A percentile compares a stretch with the other conserved stretches of the same genome.
Conservation (phyloP, 2,329 filamentous ascomycete species). For the Didymella keratinophila region DNA sequence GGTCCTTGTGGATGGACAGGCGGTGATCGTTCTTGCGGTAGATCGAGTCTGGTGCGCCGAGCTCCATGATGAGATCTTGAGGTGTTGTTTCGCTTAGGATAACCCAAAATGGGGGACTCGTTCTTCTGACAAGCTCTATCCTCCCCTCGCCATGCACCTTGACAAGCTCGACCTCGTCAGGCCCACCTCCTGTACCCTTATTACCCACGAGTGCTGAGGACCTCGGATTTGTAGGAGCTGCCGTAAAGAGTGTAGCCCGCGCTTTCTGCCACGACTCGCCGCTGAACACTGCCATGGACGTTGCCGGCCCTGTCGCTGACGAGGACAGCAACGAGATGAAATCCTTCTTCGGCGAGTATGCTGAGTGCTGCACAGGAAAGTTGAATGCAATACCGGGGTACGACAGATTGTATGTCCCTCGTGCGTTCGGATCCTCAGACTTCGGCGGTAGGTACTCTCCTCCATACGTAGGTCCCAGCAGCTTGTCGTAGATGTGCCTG, state of each 20-base stretch:
- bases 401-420: conserved; percentile 86
- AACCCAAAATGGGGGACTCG: conserved; percentile 72
- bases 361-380: conserved; percentile 77
- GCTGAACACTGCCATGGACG: conserved; percentile 88
- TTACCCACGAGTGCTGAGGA: conserved; percentile 69
- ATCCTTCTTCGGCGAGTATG: conserved; percentile 79
- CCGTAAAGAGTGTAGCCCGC: conserved; percentile 77
- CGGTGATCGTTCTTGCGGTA: conserved; percentile 90
- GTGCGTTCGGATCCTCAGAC: conserved; percentile 58
- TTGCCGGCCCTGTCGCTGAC: conserved; percentile 76
- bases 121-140: conserved; percentile 78
- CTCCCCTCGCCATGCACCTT: conserved; percentile 79
- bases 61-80: conserved; percentile 87
- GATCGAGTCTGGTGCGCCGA: conserved; percentile 92
- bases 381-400: conserved; percentile 95
- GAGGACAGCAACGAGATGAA: conserved; percentile 87
- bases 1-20: conserved; percentile 77
- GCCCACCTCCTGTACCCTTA: conserved; percentile 78
- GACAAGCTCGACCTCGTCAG: conserved; percentile 86
- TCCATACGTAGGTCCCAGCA: conserved; percentile 93
- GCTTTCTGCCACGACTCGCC: conserved; percentile 91
- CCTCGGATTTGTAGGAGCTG: conserved; percentile 75
- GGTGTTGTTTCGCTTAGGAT: conserved; percentile 85
- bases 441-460: conserved; percentile 84
- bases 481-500: conserved; percentile 86